Percentiles rank a stretch among this genome's conserved stretches.
phyloP scores from a whole-genome alignment of 306 rosid genomes.

The Aeschynomene evenia region DNA sequence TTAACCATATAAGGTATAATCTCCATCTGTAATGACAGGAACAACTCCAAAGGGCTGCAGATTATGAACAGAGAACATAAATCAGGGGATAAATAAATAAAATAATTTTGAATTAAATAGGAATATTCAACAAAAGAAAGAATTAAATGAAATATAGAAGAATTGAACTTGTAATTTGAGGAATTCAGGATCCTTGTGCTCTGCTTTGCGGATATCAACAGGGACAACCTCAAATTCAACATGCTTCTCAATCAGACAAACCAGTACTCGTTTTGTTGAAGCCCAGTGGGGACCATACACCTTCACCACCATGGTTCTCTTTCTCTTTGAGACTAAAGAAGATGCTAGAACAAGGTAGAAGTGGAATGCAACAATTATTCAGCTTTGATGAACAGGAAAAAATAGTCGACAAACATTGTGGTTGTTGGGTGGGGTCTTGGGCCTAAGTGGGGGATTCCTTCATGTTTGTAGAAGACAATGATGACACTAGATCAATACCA shows the following conservation, averaged over 20 bases:
- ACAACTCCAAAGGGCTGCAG: conserved; percentile 45
- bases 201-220: conserved; percentile 26
- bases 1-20: conserved; percentile 45
- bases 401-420: not conserved
- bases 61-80: not conserved
- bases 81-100: not conserved
- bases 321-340: not conserved
- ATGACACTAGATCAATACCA: too few relatives aligned
- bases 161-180: conserved; percentile 45
- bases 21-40: conserved; percentile 53
- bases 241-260: conserved; percentile 43
- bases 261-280: conserved; percentile 36
- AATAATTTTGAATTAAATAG: not conserved
- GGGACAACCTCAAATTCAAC: conserved; percentile 47
- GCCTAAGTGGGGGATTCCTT: not conserved
- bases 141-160: not conserved
- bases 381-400: not conserved
- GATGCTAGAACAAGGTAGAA: not conserved
- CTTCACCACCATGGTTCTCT: conserved; percentile 43
- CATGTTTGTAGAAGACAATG: not conserved
- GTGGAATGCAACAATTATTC: not conserved
- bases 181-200: conserved; percentile 40
- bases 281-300: conserved; percentile 46
- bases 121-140: not conserved
- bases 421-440: not conserved